A percentile compares a stretch with the other conserved stretches of the same genome.
Conservation (phyloP, 257 asterid genomes). For the Perilla frutescens region DNA sequence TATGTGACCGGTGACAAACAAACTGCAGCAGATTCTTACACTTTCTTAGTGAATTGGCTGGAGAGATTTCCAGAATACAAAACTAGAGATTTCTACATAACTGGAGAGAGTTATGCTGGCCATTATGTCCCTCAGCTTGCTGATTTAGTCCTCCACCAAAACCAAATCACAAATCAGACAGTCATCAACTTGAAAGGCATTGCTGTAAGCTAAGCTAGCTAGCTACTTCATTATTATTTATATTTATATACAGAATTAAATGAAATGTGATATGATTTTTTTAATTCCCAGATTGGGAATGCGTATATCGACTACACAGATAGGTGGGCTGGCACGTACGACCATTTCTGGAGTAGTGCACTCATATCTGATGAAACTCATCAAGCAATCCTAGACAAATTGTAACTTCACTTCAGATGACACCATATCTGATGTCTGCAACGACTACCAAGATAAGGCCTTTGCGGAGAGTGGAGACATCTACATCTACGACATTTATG, state of each 20-base stretch:
- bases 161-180: conserved; percentile 56
- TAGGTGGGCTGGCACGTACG: conserved; percentile 45
- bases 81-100: conserved; percentile 56
- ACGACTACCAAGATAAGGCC: conserved; percentile 27
- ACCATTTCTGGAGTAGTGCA: conserved; percentile 62
- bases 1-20: conserved; percentile 53
- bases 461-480: conserved; percentile 28
- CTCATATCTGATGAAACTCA: conserved; percentile 72
- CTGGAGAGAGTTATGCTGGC: conserved; percentile 79
- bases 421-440: conserved; percentile 38
- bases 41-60: conserved; percentile 66
- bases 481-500: conserved; percentile 50
- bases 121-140: conserved; percentile 84
- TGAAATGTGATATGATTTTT: too few relatives aligned
- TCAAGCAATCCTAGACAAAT: conserved; percentile 39
- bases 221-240: too few relatives aligned
- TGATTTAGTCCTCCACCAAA: conserved; percentile 51
- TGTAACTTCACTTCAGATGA: conserved; percentile 52
- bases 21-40: conserved; percentile 64
- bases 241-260: too few relatives aligned
- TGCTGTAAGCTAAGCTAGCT: conserved; percentile 50
- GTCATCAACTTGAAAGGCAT: conserved; percentile 64
- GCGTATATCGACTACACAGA: conserved; percentile 49
- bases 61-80: conserved; percentile 76
- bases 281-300: conserved; percentile 59